Evolutionary conservation across 106 monocot species (phyloP), one percentile per base, ranked within the genome.

Genomic region (Narthecium ossifragum): DNA sequence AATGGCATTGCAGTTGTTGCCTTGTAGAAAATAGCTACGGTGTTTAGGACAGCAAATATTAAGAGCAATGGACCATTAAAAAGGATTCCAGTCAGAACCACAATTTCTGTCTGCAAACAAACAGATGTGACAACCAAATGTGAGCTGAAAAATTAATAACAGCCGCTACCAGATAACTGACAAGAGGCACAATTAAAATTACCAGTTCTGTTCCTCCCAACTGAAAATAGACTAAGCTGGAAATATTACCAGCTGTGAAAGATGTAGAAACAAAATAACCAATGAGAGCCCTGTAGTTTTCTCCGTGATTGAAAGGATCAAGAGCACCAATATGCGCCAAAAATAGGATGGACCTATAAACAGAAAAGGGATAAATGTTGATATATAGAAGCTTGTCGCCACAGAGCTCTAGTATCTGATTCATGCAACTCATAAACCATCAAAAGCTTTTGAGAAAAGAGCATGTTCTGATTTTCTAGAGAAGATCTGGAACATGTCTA

Each of bases 1-100:
- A 63, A 63, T 6, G 63, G 63, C 34, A 63, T 26, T 3, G 63
- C 63, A 15, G 63, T 50, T 1, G 63, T 63, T 4, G 63, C 63
- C 23, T 15, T 63, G 21, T 63, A 63, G 5, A 26, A 13, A 24
- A 63, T 63, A 2, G 63, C 63, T 24, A 63, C 61, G 8, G 61
- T 61, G 29, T 61, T 61, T 2, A 61, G 61, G 20, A 61, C 43
- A 46, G 45, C 43, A 28, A 61, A 61, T 13, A 46, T 61, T 30
- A 61, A 31, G 46, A 61, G 46, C 46, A 61, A 31, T 8, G 63
- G 63, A 7, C 63, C 63, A 24, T 50, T 50, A 23, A 63, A 63
- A 2, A 63, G 29, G 33, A 46, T 33, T 4, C 63, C 63, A 12
- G 63, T 63, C 33, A 63, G 34, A 18, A 63, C 0, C 1, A 63